Conservation (phyloP, 2,329 filamentous ascomycete species). For the Sporothrix pallida region DNA sequence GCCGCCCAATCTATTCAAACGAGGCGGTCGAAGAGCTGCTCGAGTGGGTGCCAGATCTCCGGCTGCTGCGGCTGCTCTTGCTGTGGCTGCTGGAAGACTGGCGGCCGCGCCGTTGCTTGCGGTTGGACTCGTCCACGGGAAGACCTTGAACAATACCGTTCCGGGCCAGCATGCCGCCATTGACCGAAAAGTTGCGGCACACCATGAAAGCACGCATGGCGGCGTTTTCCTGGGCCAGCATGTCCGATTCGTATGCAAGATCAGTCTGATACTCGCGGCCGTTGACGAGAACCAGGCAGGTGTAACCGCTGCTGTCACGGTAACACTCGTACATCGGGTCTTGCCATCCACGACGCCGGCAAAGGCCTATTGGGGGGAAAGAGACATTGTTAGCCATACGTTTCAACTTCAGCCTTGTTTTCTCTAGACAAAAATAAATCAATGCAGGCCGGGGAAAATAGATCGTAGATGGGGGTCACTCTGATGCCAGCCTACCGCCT, state of each 20-base stretch:
- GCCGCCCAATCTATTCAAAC: constrained; percentile 52
- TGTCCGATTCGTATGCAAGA: constrained; percentile 78
- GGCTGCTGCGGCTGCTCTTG: constrained; percentile 54
- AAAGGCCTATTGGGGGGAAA: constrained; percentile 72
- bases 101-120: constrained; percentile 56
- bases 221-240: constrained; percentile 87
- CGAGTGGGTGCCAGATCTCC: constrained; percentile 63
- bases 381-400: constrained; percentile 38
- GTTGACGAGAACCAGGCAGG: constrained; percentile 91
- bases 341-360: constrained; percentile 90
- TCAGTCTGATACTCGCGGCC: constrained; percentile 96
- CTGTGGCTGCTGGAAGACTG: constrained; percentile 52
- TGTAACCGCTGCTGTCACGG: constrained; percentile 75
- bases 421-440: neutral
- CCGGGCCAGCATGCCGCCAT: constrained; percentile 84
- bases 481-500: neutral
- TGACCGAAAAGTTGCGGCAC: constrained; percentile 95
- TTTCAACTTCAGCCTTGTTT: constrained; percentile 8
- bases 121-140: constrained; percentile 59
- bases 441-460: neutral
- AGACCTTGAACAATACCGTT: constrained; percentile 72
- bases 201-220: constrained; percentile 97
- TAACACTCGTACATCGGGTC: constrained; percentile 88
- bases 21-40: constrained; percentile 68
- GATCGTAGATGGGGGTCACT: neutral